These are phyloP conservation scores for Penicillium rolfsii DNA, from an alignment of 2,329 filamentous ascomycete species.

Conservation along the genomic window DNA sequence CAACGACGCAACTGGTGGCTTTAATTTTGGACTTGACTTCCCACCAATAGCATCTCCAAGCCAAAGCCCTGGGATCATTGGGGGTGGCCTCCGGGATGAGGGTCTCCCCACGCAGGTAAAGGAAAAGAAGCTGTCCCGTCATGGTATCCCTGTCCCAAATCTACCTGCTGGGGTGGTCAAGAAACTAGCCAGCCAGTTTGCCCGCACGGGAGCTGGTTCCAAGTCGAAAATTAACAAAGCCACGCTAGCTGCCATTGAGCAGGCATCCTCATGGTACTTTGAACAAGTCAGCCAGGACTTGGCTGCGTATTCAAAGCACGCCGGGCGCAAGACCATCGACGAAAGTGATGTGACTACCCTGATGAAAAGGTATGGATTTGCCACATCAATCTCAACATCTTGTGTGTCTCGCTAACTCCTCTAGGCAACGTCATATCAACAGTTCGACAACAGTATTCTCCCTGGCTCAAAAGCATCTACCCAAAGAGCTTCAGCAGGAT, in stretches of 20 bases:
- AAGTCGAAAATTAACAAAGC: conserved; percentile 74
- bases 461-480: conserved; percentile 79
- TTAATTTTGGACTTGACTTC: conserved; percentile 38
- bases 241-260: conserved; percentile 72
- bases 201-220: conserved; percentile 65
- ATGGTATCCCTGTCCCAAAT: conserved; percentile 75
- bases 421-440: conserved; percentile 76
- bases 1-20: conserved; percentile 34
- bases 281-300: conserved; percentile 83
- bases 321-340: conserved; percentile 80
- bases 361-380: conserved; percentile 72
- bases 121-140: conserved; percentile 64
- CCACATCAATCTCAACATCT: background rate
- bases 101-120: conserved; percentile 40
- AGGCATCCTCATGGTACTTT: conserved; percentile 89
- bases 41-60: conserved; percentile 35
- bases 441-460: conserved; percentile 76
- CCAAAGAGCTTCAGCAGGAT: conserved; percentile 80
- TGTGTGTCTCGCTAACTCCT: conserved; percentile 36
- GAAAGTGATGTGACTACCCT: conserved; percentile 80
- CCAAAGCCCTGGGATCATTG: conserved; percentile 38
- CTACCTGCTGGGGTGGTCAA: conserved; percentile 76
- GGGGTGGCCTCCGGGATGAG: conserved; percentile 43
- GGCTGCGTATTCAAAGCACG: conserved; percentile 77
- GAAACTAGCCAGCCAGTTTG: conserved; percentile 65